These are phyloP conservation scores for Blepharisma undulans DNA, from an alignment of 169 alveolate species.

Conservation along the genomic window DNA sequence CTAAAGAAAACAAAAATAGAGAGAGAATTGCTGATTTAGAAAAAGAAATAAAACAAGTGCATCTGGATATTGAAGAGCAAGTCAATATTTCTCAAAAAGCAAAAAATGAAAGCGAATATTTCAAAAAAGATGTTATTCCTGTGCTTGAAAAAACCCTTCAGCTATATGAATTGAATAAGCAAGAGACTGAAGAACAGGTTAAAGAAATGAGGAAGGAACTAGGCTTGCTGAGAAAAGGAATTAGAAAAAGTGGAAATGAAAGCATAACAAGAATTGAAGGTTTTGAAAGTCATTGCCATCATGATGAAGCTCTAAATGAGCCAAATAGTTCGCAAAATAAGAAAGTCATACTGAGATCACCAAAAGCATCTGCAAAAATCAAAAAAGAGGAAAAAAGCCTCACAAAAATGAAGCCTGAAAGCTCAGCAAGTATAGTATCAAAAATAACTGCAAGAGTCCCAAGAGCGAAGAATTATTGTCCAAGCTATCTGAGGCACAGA, in stretches of 20 bases:
- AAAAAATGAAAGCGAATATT: background rate
- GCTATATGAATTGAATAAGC: background rate
- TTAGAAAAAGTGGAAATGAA: background rate
- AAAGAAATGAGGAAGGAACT: background rate
- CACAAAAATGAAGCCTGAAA: background rate
- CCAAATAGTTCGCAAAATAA: background rate
- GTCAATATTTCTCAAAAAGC: background rate
- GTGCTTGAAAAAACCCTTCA: conserved; percentile 19
- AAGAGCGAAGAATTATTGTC: background rate
- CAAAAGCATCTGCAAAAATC: background rate
- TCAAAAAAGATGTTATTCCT: background rate
- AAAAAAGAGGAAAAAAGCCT: background rate
- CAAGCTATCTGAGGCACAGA: background rate
- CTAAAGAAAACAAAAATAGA: background rate
- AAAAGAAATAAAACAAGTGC: background rate
- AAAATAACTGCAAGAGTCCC: background rate
- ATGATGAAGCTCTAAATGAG: background rate
- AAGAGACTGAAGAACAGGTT: background rate
- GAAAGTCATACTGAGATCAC: background rate
- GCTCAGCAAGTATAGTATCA: background rate
- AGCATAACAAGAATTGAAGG: background rate
- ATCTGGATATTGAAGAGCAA: background rate
- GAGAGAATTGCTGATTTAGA: background rate
- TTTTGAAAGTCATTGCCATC: background rate
- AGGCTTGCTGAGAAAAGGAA: background rate